Percentiles rank a stretch among this genome's conserved stretches.
Conservation (phyloP, 176 grass and related monocot genomes). For the Carex littledalei region DNA sequence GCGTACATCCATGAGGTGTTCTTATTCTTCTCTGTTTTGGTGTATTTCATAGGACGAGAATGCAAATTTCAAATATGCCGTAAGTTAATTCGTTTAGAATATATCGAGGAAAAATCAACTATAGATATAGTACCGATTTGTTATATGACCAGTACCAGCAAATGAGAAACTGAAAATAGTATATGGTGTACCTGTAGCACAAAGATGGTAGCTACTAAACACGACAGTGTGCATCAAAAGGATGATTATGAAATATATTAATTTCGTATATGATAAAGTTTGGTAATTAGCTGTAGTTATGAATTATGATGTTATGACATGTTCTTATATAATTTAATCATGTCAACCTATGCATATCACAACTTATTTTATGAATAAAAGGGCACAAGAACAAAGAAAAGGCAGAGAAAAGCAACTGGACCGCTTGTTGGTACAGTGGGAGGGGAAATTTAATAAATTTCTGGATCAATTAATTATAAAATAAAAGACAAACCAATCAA, state of each 20-base stretch:
- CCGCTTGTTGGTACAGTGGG: background rate
- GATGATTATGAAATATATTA: background rate
- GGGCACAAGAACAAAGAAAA: background rate
- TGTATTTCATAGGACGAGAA: background rate
- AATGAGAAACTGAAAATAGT: background rate
- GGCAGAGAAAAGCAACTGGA: background rate
- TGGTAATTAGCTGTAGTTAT: background rate
- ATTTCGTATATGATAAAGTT: background rate
- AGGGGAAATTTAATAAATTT: background rate
- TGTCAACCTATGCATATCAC: too few species aligned
- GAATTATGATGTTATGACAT: too few species aligned
- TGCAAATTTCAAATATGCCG: background rate
- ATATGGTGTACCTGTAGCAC: background rate
- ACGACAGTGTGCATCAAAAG: background rate
- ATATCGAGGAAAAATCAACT: background rate
- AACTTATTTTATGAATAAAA: background rate
- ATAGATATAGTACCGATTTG: background rate
- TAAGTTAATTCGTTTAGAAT: background rate
- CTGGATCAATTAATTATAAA: background rate
- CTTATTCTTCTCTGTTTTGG: background rate
- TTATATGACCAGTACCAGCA: background rate
- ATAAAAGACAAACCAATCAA: background rate
- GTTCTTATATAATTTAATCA: too few species aligned
- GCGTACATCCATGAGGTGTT: conserved; percentile 63
- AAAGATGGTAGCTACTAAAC: background rate